A percentile compares a stretch with the other conserved stretches of the same genome.
Conservation (phyloP, 1,139 yeast species). For the Kurtzmaniella natalensis region DNA sequence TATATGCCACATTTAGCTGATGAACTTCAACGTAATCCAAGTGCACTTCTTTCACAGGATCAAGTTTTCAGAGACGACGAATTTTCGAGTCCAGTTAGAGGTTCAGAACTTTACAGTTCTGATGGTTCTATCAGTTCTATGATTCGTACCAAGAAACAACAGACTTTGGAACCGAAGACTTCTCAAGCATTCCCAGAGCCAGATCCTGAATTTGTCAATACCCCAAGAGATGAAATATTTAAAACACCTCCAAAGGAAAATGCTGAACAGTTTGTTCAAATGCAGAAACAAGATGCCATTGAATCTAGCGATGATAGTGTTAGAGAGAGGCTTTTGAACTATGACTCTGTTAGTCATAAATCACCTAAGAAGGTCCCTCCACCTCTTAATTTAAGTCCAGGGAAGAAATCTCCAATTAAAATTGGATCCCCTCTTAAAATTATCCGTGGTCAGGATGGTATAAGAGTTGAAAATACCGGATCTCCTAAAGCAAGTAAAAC, state of each 20-base stretch:
- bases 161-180: slow-evolving; percentile 6
- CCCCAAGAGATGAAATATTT: slow-evolving; percentile 19
- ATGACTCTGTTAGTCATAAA: slow-evolving; percentile 1
- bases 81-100: slow-evolving; percentile 10
- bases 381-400: neutral
- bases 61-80: slow-evolving; percentile 36
- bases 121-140: slow-evolving; percentile 14
- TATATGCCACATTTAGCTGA: slow-evolving; percentile 30
- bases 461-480: slow-evolving; percentile 17
- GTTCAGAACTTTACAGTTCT: slow-evolving; percentile 9
- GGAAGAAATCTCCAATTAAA: slow-evolving; percentile 28
- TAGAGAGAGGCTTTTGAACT: slow-evolving; percentile 4
- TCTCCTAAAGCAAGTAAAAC: slow-evolving; percentile 9
- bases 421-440: slow-evolving; percentile 38
- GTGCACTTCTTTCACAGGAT: slow-evolving; percentile 29
- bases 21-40: slow-evolving; percentile 33
- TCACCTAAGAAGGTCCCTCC: neutral
- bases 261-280: too few species aligned
- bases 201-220: slow-evolving; percentile 27
- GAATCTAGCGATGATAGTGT: slow-evolving; percentile 1
- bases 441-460: slow-evolving; percentile 25
- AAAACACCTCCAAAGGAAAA: slow-evolving; percentile 23
- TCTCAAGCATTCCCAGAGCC: slow-evolving; percentile 30
- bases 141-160: slow-evolving; percentile 11
- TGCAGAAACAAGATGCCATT: too few species aligned